Evolutionary conservation across 129 eudicot genomes (phyloP), one percentile per base, ranked within the genome.

Genomic region (Dittrichia graveolens): DNA sequence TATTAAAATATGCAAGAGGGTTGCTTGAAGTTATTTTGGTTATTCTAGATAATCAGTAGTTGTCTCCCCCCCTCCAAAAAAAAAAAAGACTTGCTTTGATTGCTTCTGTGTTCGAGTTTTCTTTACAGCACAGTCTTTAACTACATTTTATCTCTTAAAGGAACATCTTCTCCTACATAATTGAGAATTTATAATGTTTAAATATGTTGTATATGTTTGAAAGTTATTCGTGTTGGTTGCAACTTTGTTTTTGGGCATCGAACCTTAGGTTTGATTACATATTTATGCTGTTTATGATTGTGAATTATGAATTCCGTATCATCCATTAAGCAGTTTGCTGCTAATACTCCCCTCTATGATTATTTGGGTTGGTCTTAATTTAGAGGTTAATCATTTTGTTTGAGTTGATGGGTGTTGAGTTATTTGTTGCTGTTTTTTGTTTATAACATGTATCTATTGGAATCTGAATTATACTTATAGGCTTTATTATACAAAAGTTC

Each of bases 401-500:
- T 46, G 8, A 65, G 18, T 44, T 19, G n/a, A 24, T 24, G 31
- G 31, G 31, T 24, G 2, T 24, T 24, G 2, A 24, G 31, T 24
- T 24, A 24, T 24, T 24, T 24, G 31, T 24, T 24, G 31, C 4
- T 47, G 4, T 47, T 10, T 47, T 47, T 47, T 9, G 11, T 9
- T 11, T 47, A 24, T 24, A 47, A 10, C 4, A 9, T 47, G 13
- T 47, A 61, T 57, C 69, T 54, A 75, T 55, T 77, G 46, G 47
- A 8, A 75, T 31, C 4, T 65, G 2, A 31, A 9, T 55, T 81
- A 60, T 75, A 65, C 35, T 68, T 79, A 2, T 59, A 93, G 98
- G 92, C 88, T 93, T 53, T 93, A 93, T 69, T 93, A 52, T 58
- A 87, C 98, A 55, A 87, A 75, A 81, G 96, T 93, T 35, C 82